phyloP scores from a whole-genome alignment of 2,329 filamentous ascomycete species.

The Cercospora sp. region DNA sequence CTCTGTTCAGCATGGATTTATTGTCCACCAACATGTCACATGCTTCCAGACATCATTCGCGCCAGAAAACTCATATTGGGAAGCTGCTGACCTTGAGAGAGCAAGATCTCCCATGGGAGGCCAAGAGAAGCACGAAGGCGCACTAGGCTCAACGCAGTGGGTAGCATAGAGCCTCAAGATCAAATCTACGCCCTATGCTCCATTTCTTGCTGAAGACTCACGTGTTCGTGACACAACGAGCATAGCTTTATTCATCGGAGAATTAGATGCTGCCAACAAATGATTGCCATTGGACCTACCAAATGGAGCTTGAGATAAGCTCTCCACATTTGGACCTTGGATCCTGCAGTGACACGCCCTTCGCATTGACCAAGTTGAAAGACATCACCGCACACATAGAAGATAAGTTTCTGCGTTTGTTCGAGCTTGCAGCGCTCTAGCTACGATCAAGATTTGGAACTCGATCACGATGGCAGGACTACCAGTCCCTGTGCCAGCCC shows the following conservation, averaged over 20 bases:
- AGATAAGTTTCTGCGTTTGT: not conserved
- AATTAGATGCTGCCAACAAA: not conserved
- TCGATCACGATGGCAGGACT: conserved; percentile 22
- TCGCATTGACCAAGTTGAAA: not conserved
- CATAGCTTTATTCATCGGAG: not conserved
- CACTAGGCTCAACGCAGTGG: not conserved
- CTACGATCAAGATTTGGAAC: not conserved
- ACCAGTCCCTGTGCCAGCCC: conserved; percentile 23
- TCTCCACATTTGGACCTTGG: conserved; percentile 8
- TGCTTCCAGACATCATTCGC: not conserved
- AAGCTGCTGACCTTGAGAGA: not conserved
- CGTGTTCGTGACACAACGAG: not conserved
- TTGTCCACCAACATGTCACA: not conserved
- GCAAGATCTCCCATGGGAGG: not conserved
- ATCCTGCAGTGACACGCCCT: conserved; percentile 8
- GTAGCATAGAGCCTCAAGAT: not conserved
- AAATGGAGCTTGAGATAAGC: conserved; percentile 12
- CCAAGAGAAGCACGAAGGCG: not conserved
- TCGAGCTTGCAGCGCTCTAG: not conserved
- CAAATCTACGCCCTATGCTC: not conserved
- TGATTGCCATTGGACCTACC: not conserved
- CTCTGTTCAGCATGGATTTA: not conserved
- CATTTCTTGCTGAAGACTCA: not conserved
- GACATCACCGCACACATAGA: not conserved
- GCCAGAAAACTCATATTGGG: not conserved